Percentiles rank a stretch among this genome's conserved stretches.
phyloP scores from a whole-genome alignment of 345 rosid genomes.

The Boechera stricta region DNA sequence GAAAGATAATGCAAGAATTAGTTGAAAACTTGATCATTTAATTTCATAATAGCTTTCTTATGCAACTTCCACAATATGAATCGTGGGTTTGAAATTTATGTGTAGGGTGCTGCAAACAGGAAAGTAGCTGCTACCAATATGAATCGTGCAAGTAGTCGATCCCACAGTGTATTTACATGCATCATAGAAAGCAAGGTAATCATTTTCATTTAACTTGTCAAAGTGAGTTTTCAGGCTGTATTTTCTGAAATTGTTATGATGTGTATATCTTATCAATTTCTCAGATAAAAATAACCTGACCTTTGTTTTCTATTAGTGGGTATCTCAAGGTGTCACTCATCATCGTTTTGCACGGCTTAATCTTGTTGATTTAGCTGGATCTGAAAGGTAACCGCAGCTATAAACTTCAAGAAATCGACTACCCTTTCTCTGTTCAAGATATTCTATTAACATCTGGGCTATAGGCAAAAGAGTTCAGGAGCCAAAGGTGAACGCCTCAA shows the following conservation, averaged over 20 bases:
- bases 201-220: constrained; percentile 7
- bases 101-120: constrained; percentile 95
- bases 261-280: constrained; percentile 9
- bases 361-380: constrained; percentile 96
- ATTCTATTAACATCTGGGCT: constrained; percentile 29
- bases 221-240: constrained; percentile 11
- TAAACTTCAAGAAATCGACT: not conserved
- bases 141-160: constrained; percentile 98
- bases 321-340: constrained; percentile 92
- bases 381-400: constrained; percentile 73
- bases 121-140: constrained; percentile 98
- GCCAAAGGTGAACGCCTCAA: constrained; percentile 99
- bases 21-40: not conserved
- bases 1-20: constrained; percentile 1
- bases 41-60: constrained; percentile 15
- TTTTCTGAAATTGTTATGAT: not conserved
- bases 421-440: constrained; percentile 1
- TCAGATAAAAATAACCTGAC: constrained; percentile 1
- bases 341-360: constrained; percentile 97
- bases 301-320: constrained; percentile 65
- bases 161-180: constrained; percentile 98
- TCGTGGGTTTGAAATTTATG: not conserved
- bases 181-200: constrained; percentile 90
- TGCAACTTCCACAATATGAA: not conserved
- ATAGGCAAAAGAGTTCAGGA: constrained; percentile 96